Conservation (phyloP, 179 eudicot species). For the Carnegiea gigantea region DNA sequence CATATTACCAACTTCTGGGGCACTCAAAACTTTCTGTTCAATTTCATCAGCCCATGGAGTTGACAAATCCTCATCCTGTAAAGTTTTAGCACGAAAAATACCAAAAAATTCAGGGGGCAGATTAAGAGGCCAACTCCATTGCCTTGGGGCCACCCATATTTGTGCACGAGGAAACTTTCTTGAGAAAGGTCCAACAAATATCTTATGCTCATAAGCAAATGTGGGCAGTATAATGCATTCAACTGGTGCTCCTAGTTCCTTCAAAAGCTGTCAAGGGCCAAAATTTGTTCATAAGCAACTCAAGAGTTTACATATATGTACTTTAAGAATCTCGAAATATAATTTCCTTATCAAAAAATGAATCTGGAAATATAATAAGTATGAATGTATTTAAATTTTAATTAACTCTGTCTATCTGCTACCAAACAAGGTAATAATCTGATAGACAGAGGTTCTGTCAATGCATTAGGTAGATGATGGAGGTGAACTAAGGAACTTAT, state of each 20-base stretch:
- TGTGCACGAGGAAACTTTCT: slow-evolving; percentile 91
- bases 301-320: background rate
- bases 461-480: background rate
- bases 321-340: background rate
- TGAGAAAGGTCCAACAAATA: slow-evolving; percentile 98
- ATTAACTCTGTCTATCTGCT: background rate
- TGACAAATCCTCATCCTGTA: slow-evolving; percentile 74
- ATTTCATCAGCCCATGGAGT: slow-evolving; percentile 94
- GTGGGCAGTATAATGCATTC: slow-evolving; percentile 90
- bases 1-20: slow-evolving; percentile 92
- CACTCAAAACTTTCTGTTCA: slow-evolving; percentile 90
- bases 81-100: slow-evolving; percentile 78
- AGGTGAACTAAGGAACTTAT: slow-evolving; percentile 2
- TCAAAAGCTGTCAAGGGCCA: slow-evolving; percentile 61
- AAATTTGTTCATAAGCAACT: slow-evolving; percentile 4
- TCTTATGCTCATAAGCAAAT: slow-evolving; percentile 97
- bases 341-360: background rate
- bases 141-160: slow-evolving; percentile 97
- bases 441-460: background rate
- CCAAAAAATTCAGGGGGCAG: slow-evolving; percentile 94
- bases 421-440: background rate
- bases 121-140: slow-evolving; percentile 99
- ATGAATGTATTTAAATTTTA: background rate
- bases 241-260: slow-evolving; percentile 88
- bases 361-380: background rate